Evolutionary conservation across 257 asterid genomes (phyloP).

Genomic region (Asclepias syriaca): DNA sequence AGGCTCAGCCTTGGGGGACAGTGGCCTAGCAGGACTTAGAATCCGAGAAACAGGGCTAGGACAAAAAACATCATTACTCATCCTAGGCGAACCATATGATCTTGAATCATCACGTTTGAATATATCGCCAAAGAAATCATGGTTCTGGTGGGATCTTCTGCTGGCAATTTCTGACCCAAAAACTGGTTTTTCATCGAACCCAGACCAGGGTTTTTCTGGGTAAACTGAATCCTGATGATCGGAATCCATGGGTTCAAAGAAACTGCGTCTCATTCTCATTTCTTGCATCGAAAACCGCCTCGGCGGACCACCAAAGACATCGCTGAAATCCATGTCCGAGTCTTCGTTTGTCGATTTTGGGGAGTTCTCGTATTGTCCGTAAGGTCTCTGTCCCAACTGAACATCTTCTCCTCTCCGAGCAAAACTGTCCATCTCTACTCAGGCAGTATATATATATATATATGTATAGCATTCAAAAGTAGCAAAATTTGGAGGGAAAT

Average conservation of each 20-base stretch:
- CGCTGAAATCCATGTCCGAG: constrained; percentile 60
- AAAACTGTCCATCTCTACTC: constrained; percentile 51
- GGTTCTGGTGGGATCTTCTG: constrained; percentile 39
- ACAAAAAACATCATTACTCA: constrained; percentile 33
- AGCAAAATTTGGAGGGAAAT: constrained; percentile 42
- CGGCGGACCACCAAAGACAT: constrained; percentile 95
- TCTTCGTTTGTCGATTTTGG: constrained; percentile 10
- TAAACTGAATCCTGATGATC: constrained; percentile 36
- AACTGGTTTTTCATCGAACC: constrained; percentile 51
- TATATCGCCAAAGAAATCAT: constrained; percentile 71
- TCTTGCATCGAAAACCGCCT: constrained; percentile 72
- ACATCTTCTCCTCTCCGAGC: constrained; percentile 41
- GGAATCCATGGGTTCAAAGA: constrained; percentile 36
- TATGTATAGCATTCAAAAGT: constrained; percentile 5
- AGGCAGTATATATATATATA: neutral
- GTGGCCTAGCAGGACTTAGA: constrained; percentile 55
- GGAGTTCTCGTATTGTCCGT: constrained; percentile 19
- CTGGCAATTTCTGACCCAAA: constrained; percentile 50
- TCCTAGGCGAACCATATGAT: constrained; percentile 37
- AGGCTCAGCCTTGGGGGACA: constrained; percentile 42
- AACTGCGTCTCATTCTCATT: constrained; percentile 42
- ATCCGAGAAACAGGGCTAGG: constrained; percentile 46
- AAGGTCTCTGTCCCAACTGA: constrained; percentile 25
- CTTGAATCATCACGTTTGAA: constrained; percentile 45
- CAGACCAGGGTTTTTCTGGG: constrained; percentile 23